Conservation (phyloP, 169 alveolate genomes). For the Perkinsus olseni region DNA sequence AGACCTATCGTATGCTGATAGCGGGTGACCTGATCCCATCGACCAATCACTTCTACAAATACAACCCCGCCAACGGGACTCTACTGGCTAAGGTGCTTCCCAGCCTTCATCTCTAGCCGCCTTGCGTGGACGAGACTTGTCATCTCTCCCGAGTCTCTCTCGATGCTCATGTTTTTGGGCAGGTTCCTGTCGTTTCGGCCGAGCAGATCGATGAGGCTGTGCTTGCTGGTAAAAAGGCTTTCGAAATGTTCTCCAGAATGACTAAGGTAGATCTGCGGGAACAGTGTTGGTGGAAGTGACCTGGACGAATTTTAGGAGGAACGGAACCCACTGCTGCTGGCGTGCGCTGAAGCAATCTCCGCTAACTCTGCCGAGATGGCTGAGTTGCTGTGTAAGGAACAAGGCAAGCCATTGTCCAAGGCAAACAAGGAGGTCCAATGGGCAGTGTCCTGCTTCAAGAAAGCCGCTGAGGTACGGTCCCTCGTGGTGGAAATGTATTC, state of each 20-base stretch:
- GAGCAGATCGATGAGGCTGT: neutral
- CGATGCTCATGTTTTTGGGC: neutral
- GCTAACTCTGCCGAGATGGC: neutral
- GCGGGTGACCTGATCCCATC: neutral
- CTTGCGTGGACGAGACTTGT: too few species aligned
- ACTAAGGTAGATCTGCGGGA: neutral
- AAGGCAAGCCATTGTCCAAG: neutral
- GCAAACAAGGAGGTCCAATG: neutral
- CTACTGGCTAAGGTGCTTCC: too few species aligned
- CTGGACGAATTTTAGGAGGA: neutral
- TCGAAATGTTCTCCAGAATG: neutral
- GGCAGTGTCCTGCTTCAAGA: neutral
- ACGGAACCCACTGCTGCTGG: neutral
- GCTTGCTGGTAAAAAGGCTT: neutral
- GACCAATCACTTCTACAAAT: neutral
- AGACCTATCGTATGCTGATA: neutral
- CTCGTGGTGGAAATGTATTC: too few species aligned
- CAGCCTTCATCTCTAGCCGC: too few species aligned
- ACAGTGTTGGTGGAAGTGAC: neutral
- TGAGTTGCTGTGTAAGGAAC: neutral
- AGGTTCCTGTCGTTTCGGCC: neutral
- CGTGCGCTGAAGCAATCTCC: neutral
- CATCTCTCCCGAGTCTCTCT: neutral
- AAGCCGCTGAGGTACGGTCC: neutral
- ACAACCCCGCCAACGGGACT: neutral